phyloP scores from a whole-genome alignment of 208 protist species.

The Trypanosomatidae sp. region DNA sequence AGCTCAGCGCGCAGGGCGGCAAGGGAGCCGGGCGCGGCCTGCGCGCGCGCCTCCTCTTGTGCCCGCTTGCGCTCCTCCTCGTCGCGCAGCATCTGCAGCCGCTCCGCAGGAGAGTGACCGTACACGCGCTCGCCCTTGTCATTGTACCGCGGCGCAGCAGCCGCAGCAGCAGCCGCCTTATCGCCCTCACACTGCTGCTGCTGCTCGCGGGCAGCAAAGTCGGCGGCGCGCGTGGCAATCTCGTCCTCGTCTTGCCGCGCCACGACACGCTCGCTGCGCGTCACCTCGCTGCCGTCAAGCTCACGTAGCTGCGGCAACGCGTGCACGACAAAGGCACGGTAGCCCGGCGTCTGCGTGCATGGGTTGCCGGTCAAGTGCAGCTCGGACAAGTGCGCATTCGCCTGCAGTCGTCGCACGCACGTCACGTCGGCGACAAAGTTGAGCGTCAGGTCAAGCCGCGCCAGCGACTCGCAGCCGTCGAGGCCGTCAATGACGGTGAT shows the following conservation, averaged over 20 bases:
- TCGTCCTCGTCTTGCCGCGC: constrained; percentile 75
- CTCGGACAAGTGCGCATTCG: constrained; percentile 75
- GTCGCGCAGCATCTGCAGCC: constrained; percentile 78
- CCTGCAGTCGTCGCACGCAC: constrained; percentile 51
- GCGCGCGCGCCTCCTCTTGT: constrained; percentile 16
- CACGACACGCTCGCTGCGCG: constrained; percentile 71
- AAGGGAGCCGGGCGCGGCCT: constrained; percentile 28
- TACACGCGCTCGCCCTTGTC: constrained; percentile 85
- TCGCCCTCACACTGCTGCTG: constrained; percentile 27
- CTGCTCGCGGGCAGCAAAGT: constrained; percentile 38
- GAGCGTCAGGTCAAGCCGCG: constrained; percentile 94
- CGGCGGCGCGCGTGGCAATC: constrained; percentile 22
- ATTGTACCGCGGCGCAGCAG: constrained; percentile 58
- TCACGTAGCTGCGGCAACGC: constrained; percentile 85
- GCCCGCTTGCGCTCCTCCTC: constrained; percentile 43
- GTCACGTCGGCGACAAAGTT: constrained; percentile 93
- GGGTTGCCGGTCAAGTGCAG: constrained; percentile 94
- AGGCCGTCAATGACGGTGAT: constrained; percentile 90
- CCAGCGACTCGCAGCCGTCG: constrained; percentile 88
- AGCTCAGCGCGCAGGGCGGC: constrained; percentile 53
- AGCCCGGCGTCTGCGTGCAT: constrained; percentile 79
- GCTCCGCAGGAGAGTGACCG: constrained; percentile 82
- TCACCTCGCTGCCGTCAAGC: constrained; percentile 84
- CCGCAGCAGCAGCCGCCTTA: constrained; percentile 13
- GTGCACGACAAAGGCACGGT: constrained; percentile 87